These are phyloP conservation scores for Ehretia macrophylla DNA, from an alignment of 257 asterid genomes.

Conservation along the genomic window DNA sequence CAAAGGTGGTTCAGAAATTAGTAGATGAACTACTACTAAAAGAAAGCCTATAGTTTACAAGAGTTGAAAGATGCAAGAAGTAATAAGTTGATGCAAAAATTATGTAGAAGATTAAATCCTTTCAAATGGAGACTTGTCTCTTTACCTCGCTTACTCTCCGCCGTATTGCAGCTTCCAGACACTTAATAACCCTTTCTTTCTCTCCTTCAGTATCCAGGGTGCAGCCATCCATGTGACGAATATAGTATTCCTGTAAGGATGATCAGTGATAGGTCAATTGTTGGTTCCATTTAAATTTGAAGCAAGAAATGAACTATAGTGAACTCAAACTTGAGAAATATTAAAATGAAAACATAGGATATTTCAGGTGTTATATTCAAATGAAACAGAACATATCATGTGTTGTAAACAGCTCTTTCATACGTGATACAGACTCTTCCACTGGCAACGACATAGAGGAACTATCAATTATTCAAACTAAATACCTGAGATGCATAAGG, in stretches of 20 bases:
- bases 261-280: not conserved
- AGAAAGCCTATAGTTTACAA: no score
- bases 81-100: no score
- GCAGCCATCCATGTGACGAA: conserved; percentile 86
- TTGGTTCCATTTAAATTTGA: not conserved
- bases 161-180: conserved; percentile 92
- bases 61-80: no score
- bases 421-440: not conserved
- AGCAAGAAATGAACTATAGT: no score
- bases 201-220: conserved; percentile 60
- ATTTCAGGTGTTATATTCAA: no score
- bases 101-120: no score
- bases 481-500: conserved; percentile 88
- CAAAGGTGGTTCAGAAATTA: no score
- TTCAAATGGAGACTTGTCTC: not conserved
- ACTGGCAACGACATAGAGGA: not conserved
- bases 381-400: not conserved
- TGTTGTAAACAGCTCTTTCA: not conserved
- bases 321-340: not conserved
- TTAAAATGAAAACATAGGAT: no score
- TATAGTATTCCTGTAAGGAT: conserved; percentile 68
- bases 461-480: not conserved
- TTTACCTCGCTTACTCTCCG: conserved; percentile 90
- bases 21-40: no score
- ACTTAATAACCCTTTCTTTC: conserved; percentile 75